Evolutionary conservation across 306 rosid genomes (phyloP).

Genomic region (Quercus dentata): DNA sequence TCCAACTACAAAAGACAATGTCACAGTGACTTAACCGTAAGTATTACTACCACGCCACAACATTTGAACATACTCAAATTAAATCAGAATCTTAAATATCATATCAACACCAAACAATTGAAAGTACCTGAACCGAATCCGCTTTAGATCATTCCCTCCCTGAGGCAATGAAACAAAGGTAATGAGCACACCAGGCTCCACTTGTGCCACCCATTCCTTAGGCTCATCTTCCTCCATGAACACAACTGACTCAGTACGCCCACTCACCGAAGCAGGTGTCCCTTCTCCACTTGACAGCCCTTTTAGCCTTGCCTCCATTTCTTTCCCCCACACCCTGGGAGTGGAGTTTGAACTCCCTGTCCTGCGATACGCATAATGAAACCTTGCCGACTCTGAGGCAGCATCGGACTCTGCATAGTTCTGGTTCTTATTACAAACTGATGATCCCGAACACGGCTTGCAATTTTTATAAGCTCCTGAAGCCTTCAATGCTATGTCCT

Average conservation of each 20-base stretch:
- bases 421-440: conserved; percentile 40
- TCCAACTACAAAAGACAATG: conserved; percentile 45
- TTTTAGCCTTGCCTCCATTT: conserved; percentile 73
- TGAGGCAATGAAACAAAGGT: conserved; percentile 89
- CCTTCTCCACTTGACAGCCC: conserved; percentile 90
- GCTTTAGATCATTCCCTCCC: conserved; percentile 95
- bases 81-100: conserved; percentile 26
- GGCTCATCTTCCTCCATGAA: conserved; percentile 96
- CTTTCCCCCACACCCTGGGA: conserved; percentile 87
- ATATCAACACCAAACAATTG: conserved; percentile 22
- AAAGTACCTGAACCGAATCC: conserved; percentile 92
- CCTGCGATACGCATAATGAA: conserved; percentile 64
- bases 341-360: conserved; percentile 86
- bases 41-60: conserved; percentile 32
- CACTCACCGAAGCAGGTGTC: conserved; percentile 91
- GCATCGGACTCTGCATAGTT: conserved; percentile 68
- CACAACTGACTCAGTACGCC: conserved; percentile 69
- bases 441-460: conserved; percentile 87
- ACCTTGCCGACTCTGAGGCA: conserved; percentile 82
- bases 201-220: conserved; percentile 95
- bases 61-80: conserved; percentile 40
- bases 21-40: conserved; percentile 21
- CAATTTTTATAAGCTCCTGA: conserved; percentile 93
- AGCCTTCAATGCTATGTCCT: conserved; percentile 95
- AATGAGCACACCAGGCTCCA: conserved; percentile 97